These are phyloP conservation scores for Metschnikowia kofuensis DNA, from an alignment of 805 yeast species.

Conservation along the genomic window DNA sequence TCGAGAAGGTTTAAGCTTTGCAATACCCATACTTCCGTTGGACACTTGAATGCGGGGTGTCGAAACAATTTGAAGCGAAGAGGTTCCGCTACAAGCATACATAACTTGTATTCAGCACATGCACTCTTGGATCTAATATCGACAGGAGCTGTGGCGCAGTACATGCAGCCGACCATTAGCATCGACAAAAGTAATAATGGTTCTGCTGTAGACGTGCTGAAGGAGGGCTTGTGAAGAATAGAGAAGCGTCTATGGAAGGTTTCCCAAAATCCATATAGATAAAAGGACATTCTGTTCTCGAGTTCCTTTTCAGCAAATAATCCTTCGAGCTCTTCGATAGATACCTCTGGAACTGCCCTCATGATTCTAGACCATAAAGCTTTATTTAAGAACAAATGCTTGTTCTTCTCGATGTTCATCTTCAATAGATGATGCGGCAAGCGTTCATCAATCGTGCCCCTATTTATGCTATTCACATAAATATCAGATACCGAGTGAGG, in stretches of 20 bases:
- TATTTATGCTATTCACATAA: constrained; percentile 5
- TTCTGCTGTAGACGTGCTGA: constrained; percentile 45
- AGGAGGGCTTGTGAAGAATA: constrained; percentile 58
- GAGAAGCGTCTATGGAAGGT: constrained; percentile 60
- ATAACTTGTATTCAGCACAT: constrained; percentile 40
- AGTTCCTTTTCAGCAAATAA: constrained; percentile 22
- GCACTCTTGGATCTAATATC: constrained; percentile 19
- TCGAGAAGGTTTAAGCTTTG: constrained; percentile 75
- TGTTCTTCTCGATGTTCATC: constrained; percentile 25
- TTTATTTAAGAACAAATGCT: constrained; percentile 39
- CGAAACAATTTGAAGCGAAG: constrained; percentile 69
- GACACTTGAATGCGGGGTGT: constrained; percentile 70
- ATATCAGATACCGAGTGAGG: constrained; percentile 16
- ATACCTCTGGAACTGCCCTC: constrained; percentile 27
- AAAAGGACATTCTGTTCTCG: constrained; percentile 36
- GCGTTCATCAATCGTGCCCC: constrained; percentile 8
- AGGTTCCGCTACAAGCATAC: constrained; percentile 51
- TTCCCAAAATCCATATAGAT: constrained; percentile 49
- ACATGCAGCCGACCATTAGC: constrained; percentile 55
- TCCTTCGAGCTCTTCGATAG: constrained; percentile 24
- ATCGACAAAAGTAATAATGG: constrained; percentile 52
- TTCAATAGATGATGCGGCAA: constrained; percentile 19
- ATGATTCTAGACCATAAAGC: constrained; percentile 34
- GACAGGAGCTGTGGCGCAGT: constrained; percentile 28
- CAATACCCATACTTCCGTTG: constrained; percentile 71